Evolutionary conservation across 495 filamentous ascomycete genomes (phyloP).

Genomic region (Thozetella sp.): DNA sequence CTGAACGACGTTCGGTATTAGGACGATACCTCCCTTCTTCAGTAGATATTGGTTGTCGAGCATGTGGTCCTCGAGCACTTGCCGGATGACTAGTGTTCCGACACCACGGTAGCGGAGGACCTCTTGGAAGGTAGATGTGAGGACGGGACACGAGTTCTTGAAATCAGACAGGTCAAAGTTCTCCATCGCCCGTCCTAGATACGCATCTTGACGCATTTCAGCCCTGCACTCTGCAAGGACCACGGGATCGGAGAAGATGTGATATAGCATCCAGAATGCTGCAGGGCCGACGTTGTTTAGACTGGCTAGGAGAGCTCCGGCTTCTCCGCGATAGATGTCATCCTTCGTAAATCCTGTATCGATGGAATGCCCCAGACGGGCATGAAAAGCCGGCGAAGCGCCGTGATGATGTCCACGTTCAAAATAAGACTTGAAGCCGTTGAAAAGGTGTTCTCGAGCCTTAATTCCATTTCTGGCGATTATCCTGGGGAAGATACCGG

Average conservation of each 20-base stretch:
- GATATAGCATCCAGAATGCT: slow-evolving; percentile 14
- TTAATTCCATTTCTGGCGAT: slow-evolving; percentile 15
- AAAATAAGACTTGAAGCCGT: slow-evolving; percentile 18
- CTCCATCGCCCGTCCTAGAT: background rate
- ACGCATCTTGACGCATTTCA: slow-evolving; percentile 12
- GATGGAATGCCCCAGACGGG: background rate
- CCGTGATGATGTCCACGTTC: slow-evolving; percentile 3
- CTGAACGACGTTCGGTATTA: slow-evolving; percentile 13
- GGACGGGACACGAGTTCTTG: background rate
- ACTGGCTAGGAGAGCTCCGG: slow-evolving; percentile 2
- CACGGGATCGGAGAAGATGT: slow-evolving; percentile 13
- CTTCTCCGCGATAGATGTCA: background rate
- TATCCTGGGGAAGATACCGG: slow-evolving; percentile 11
- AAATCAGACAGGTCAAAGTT: background rate
- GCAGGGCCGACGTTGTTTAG: slow-evolving; percentile 10
- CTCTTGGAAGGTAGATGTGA: slow-evolving; percentile 13
- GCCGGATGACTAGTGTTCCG: slow-evolving; percentile 9
- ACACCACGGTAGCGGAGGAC: slow-evolving; percentile 8
- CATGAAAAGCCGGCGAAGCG: background rate
- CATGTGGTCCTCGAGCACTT: slow-evolving; percentile 19
- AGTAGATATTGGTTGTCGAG: slow-evolving; percentile 25
- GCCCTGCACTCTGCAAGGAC: slow-evolving; percentile 5
- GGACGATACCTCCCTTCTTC: slow-evolving; percentile 19
- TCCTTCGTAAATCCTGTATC: background rate
- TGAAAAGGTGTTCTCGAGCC: slow-evolving; percentile 16